Conservation (phyloP, 108 stramenopile species). For the Discostella stelligeroides region DNA sequence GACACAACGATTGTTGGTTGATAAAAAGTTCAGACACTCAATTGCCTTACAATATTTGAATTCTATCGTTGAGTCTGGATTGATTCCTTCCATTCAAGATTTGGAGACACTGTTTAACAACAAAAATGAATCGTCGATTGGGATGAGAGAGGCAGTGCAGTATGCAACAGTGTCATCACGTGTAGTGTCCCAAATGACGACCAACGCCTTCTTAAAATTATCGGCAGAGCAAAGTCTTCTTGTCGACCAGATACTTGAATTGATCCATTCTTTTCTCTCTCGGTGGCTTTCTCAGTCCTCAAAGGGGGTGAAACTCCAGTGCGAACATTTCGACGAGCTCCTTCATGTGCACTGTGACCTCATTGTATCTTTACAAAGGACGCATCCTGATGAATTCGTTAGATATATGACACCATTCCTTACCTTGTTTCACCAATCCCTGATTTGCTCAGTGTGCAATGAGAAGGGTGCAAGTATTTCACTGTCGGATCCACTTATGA, state of each 20-base stretch:
- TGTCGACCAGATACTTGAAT: conserved; percentile 23
- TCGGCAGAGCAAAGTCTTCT: conserved; percentile 9
- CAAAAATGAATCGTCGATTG: neutral
- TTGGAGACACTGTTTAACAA: conserved; percentile 4
- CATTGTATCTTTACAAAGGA: conserved; percentile 29
- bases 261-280: conserved; percentile 33
- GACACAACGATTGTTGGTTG: conserved; percentile 32
- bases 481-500: conserved; percentile 8
- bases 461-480: neutral
- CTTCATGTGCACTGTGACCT: conserved; percentile 30
- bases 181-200: conserved; percentile 30
- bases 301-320: neutral
- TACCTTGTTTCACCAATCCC: conserved; percentile 27
- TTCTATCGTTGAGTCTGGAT: conserved; percentile 25
- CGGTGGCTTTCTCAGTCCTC: conserved; percentile 20
- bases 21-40: conserved; percentile 34
- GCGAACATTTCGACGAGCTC: conserved; percentile 19
- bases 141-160: conserved; percentile 8
- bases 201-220: conserved; percentile 26
- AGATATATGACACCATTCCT: conserved; percentile 39
- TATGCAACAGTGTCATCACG: conserved; percentile 33
- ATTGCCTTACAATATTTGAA: conserved; percentile 31
- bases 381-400: conserved; percentile 24
- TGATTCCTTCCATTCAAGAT: conserved; percentile 18
- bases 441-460: conserved; percentile 12